Evolutionary conservation across 305 asterid genomes (phyloP).

Genomic region (Fraxinus greggii): DNA sequence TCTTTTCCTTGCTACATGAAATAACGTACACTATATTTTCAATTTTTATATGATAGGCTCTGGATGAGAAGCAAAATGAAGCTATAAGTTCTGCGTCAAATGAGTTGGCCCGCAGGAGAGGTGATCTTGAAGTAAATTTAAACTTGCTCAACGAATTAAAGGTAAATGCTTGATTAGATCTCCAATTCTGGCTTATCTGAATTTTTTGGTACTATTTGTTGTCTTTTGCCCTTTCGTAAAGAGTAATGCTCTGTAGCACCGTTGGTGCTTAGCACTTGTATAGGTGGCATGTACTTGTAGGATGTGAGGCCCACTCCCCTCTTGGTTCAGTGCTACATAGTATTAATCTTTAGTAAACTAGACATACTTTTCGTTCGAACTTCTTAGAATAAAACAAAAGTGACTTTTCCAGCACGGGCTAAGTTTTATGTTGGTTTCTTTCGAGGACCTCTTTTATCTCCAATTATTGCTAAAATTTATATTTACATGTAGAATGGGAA

Average conservation of each 20-base stretch:
- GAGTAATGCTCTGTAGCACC: background rate
- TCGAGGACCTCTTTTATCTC: background rate
- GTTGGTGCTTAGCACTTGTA: background rate
- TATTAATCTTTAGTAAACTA: background rate
- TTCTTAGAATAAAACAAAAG: background rate
- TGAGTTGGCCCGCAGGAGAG: conserved; percentile 84
- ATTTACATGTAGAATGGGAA: background rate
- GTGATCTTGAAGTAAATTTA: conserved; percentile 87
- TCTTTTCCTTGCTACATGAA: conserved; percentile 13
- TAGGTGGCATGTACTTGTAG: background rate
- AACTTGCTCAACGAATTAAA: conserved; percentile 81
- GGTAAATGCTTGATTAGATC: conserved; percentile 45
- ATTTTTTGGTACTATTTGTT: background rate
- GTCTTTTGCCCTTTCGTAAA: background rate
- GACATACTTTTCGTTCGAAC: background rate
- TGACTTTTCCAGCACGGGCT: background rate
- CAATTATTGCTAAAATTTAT: background rate
- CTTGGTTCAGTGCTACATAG: background rate
- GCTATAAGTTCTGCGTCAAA: conserved; percentile 78
- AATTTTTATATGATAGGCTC: conserved; percentile 53
- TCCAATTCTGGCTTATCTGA: background rate
- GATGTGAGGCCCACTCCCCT: background rate
- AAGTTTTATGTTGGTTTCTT: background rate
- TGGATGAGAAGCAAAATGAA: conserved; percentile 93
- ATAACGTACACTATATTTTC: conserved; percentile 8